Base-by-base conservation (phyloP, 495 filamentous ascomycete species). In the Xylaria intraflava region DNA sequence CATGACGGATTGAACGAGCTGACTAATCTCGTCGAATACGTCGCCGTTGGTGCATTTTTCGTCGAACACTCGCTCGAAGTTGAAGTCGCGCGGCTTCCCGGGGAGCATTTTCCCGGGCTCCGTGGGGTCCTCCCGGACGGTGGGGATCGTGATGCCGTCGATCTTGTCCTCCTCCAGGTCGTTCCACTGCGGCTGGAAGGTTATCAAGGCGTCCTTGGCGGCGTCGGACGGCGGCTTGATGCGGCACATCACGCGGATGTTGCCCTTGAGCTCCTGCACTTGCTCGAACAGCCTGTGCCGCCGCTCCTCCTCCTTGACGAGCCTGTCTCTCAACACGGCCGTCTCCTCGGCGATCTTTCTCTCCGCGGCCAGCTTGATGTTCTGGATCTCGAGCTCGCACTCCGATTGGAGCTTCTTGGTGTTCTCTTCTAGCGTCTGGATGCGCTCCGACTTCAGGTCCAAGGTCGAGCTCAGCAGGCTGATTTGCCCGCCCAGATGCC, bases 191-290 rank as follows among this genome's bases (percentile, higher is more conserved):
- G 64, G 61, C 27, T 66, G 58, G 38, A 64, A 66, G 27, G 62
- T 55, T 50, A 66, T 64, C 0, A 66, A 41, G 33, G 56, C 47
- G 48, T 62, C 57, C 66, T 62, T 46, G 3, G 30, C 54, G 8
- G 58, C 53, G 46, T 69, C 65, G 3, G 93, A 74, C 0, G 86
- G 75, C 2, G 94, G 93, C n/a, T 94, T 87, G 27, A 96, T 91
- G 62, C 93, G 84, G 67, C 91, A 96, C 78, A 97, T 97, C 35
- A 99, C 93, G 9, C 93, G 87, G 59, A 99, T 99, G 60, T 99
- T 99, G 50, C 93, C 93, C 69, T 96, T 96, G n/a, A 99, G 78
- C 59, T 99, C 94, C 65, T 97, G 91, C 31, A 97, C 90, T 67
- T 95, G 91, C 65, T 97, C 96, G 73, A 96, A 95, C 9, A 99